Evolutionary conservation across 345 rosid species (phyloP).

Genomic region (Capsella bursapastoris): DNA sequence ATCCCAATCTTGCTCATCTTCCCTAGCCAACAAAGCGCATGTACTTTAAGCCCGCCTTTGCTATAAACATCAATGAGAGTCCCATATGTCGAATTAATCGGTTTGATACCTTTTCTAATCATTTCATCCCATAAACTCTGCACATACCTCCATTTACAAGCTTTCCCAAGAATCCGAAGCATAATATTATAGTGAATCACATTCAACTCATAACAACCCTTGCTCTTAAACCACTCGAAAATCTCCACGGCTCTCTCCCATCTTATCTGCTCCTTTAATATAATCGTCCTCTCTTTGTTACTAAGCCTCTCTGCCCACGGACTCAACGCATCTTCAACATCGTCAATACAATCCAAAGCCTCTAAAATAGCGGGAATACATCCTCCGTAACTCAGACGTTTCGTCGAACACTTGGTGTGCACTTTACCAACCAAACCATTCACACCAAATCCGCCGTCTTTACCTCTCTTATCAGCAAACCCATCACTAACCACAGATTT

Average conservation of each 20-base stretch:
- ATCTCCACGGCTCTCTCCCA: slow-evolving; percentile 93
- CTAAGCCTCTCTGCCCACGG: slow-evolving; percentile 83
- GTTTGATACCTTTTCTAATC: slow-evolving; percentile 52
- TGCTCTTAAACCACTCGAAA: slow-evolving; percentile 82
- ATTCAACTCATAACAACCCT: slow-evolving; percentile 70
- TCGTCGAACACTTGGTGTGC: slow-evolving; percentile 84
- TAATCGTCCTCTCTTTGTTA: slow-evolving; percentile 81
- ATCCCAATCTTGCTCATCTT: slow-evolving; percentile 75
- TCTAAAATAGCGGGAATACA: slow-evolving; percentile 69
- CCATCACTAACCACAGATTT: slow-evolving; percentile 27
- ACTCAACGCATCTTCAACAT: slow-evolving; percentile 70
- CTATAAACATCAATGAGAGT: slow-evolving; percentile 86
- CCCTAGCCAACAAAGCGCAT: slow-evolving; percentile 74
- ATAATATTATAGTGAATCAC: slow-evolving; percentile 89
- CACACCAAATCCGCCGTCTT: neutral
- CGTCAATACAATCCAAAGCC: slow-evolving; percentile 61
- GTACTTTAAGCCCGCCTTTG: slow-evolving; percentile 71
- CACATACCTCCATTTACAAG: slow-evolving; percentile 62
- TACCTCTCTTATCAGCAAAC: slow-evolving; percentile 34
- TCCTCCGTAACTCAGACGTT: slow-evolving; percentile 70
- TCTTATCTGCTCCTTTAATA: slow-evolving; percentile 76
- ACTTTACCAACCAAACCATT: slow-evolving; percentile 37
- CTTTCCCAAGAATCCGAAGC: slow-evolving; percentile 75
- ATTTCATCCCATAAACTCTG: slow-evolving; percentile 76
- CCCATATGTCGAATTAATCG: slow-evolving; percentile 83